Percentiles rank a stretch among this genome's conserved stretches.
These are phyloP conservation scores for Aspergillus fumigatus DNA, from an alignment of 2,329 filamentous ascomycete species.

Conservation along the genomic window DNA sequence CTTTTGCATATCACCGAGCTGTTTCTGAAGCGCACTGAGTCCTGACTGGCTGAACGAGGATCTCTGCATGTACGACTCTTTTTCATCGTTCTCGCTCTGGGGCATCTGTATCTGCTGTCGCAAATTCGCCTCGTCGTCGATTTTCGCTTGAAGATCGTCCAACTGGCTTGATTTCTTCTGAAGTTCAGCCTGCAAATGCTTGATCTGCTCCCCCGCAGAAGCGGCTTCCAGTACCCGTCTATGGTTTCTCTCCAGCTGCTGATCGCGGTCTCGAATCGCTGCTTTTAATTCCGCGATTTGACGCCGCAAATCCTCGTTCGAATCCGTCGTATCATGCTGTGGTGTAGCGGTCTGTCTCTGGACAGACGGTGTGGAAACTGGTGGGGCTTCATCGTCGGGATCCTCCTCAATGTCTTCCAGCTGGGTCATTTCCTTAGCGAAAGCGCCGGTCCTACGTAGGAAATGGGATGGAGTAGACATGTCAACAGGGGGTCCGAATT, in stretches of 20 bases:
- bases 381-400: constrained; percentile 20
- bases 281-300: constrained; percentile 31
- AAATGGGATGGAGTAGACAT: constrained; percentile 43
- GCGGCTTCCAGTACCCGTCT: constrained; percentile 30
- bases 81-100: constrained; percentile 25
- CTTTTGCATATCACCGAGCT: constrained; percentile 30
- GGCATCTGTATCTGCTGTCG: constrained; percentile 29
- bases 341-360: constrained; percentile 18
- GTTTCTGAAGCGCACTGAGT: constrained; percentile 24
- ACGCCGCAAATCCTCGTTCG: constrained; percentile 22
- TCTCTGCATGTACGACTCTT: constrained; percentile 19
- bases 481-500: constrained; percentile 40
- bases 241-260: constrained; percentile 30
- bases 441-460: constrained; percentile 24
- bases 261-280: constrained; percentile 29
- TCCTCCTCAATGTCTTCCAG: constrained; percentile 36
- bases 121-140: constrained; percentile 20
- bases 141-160: constrained; percentile 22
- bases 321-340: constrained; percentile 13
- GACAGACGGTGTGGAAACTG: constrained; percentile 23
- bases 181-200: constrained; percentile 36
- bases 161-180: constrained; percentile 27
- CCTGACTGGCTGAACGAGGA: constrained; percentile 18
- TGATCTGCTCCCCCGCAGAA: constrained; percentile 36
- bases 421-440: constrained; percentile 28